Conservation (phyloP, 2,329 filamentous ascomycete species). For the Boeremia exigua region DNA sequence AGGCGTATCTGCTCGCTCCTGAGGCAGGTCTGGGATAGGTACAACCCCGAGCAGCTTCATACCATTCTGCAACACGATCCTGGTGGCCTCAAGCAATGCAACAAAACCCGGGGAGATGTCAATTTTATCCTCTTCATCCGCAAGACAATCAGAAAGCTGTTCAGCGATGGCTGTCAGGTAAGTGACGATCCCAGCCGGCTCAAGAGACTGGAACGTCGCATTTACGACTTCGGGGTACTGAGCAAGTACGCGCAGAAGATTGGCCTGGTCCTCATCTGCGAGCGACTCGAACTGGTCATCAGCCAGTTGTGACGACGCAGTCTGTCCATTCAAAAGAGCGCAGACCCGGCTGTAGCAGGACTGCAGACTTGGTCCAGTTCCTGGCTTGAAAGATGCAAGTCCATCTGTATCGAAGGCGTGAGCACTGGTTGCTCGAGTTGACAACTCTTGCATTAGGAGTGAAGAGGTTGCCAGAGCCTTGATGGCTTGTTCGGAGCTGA, state of each 20-base stretch:
- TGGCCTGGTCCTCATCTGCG: constrained; percentile 32
- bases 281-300: constrained; percentile 32
- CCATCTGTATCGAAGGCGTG: constrained; percentile 35
- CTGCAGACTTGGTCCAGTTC: constrained; percentile 39
- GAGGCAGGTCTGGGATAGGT: constrained; percentile 18
- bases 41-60: constrained; percentile 38
- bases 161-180: constrained; percentile 38
- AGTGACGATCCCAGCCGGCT: constrained; percentile 34
- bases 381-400: constrained; percentile 38
- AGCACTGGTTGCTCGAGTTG: constrained; percentile 25
- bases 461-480: constrained; percentile 29
- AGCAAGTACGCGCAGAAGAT: constrained; percentile 35
- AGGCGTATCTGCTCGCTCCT: constrained; percentile 36
- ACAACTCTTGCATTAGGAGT: constrained; percentile 39
- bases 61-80: constrained; percentile 39
- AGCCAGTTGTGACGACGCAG: constrained; percentile 18
- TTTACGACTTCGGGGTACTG: constrained; percentile 42
- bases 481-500: constrained; percentile 15
- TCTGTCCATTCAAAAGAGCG: constrained; percentile 21
- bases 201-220: constrained; percentile 32
- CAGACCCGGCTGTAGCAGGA: constrained; percentile 38
- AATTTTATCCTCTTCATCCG: constrained; percentile 23
- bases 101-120: constrained; percentile 25
- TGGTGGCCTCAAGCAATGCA: constrained; percentile 35
- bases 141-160: constrained; percentile 33